phyloP scores from a whole-genome alignment of 352 stramenopile species.

The Phytophthora rubi region DNA sequence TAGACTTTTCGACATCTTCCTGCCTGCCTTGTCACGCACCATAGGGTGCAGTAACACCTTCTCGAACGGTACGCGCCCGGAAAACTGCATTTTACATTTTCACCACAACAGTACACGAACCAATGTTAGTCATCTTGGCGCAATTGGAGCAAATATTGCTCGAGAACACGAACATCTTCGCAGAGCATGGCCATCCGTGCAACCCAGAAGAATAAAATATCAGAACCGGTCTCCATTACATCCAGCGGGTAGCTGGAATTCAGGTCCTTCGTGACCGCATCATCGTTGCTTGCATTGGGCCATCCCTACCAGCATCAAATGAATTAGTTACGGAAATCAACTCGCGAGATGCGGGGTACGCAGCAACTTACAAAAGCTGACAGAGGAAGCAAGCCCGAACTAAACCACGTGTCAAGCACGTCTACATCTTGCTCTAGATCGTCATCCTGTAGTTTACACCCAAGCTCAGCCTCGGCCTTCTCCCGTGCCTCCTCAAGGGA shows the following conservation, averaged over 20 bases:
- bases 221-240: constrained; percentile 92
- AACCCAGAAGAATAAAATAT: constrained; percentile 99
- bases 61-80: constrained; percentile 96
- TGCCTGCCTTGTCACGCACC: constrained; percentile 99
- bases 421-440: constrained; percentile 97
- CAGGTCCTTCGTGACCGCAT: constrained; percentile 34
- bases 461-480: constrained; percentile 89
- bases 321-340: background rate
- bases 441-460: constrained; percentile 70
- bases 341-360: constrained; percentile 46
- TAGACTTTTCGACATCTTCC: constrained; percentile 99
- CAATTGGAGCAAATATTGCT: background rate
- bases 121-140: background rate
- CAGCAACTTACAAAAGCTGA: constrained; percentile 63
- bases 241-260: constrained; percentile 62
- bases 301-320: constrained; percentile 78
- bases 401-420: constrained; percentile 99
- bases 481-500: constrained; percentile 90
- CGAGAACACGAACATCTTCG: constrained; percentile 85
- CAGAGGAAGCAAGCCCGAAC: constrained; percentile 96
- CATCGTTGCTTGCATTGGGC: constrained; percentile 85
- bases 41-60: constrained; percentile 99
- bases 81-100: constrained; percentile 57
- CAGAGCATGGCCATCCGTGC: constrained; percentile 99
- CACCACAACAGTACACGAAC: background rate